Conservation (phyloP, 495 filamentous ascomycete genomes). For the Hypoxylon fragiforme region DNA sequence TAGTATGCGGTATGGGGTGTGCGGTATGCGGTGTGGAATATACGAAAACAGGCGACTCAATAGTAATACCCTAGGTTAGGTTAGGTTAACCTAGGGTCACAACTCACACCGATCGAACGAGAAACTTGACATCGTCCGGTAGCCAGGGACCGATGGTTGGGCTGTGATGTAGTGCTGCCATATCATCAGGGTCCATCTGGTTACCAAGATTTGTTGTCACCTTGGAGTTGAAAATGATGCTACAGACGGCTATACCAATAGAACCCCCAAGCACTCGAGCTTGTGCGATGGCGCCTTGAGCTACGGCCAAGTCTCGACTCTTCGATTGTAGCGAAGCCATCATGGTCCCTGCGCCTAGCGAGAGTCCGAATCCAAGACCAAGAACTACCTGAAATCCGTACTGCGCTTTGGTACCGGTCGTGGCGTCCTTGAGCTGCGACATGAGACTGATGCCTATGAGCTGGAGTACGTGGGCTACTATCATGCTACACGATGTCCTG, state of each 20-base stretch:
- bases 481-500: slow-evolving; percentile 54
- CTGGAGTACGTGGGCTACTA: slow-evolving; percentile 54
- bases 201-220: slow-evolving; percentile 22
- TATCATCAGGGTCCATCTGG: slow-evolving; percentile 30
- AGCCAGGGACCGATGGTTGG: slow-evolving; percentile 28
- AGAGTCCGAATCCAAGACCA: slow-evolving; percentile 57
- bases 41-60: no score
- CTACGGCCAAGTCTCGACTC: slow-evolving; percentile 53
- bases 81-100: background rate
- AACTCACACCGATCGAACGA: slow-evolving; percentile 31
- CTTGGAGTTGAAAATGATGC: slow-evolving; percentile 47
- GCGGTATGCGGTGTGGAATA: no score
- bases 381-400: slow-evolving; percentile 59
- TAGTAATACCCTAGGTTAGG: background rate
- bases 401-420: slow-evolving; percentile 38
- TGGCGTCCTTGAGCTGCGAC: slow-evolving; percentile 38
- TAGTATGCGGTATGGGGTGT: no score
- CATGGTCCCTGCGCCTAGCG: slow-evolving; percentile 54
- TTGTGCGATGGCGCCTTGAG: slow-evolving; percentile 59
- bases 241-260: slow-evolving; percentile 55
- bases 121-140: slow-evolving; percentile 20
- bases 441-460: slow-evolving; percentile 56
- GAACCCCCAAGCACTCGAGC: slow-evolving; percentile 60
- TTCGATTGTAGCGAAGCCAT: slow-evolving; percentile 54
- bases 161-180: slow-evolving; percentile 36